A percentile compares a stretch with the other conserved stretches of the same genome.
phyloP scores from a whole-genome alignment of 2,329 filamentous ascomycete genomes.

The Trichoderma harzianum region DNA sequence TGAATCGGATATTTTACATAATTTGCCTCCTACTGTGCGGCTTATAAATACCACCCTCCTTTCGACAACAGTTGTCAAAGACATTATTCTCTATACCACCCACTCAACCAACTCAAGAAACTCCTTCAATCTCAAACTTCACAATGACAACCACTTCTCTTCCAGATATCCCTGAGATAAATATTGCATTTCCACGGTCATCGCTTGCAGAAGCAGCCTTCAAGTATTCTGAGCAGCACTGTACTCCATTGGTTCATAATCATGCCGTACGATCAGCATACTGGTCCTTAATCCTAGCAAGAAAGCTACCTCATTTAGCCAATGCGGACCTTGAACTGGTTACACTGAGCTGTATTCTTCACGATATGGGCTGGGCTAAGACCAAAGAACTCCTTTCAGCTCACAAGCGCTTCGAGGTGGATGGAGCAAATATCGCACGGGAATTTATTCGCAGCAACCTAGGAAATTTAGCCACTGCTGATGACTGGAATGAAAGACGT shows the following conservation, averaged over 20 bases:
- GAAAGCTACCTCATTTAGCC: neutral
- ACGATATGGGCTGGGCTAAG: neutral
- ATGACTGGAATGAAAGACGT: neutral
- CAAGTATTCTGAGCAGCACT: neutral
- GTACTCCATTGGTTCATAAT: neutral
- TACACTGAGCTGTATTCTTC: neutral
- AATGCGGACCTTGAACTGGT: neutral
- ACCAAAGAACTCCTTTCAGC: neutral
- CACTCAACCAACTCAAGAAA: neutral
- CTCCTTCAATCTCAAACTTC: neutral
- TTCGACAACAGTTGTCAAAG: neutral
- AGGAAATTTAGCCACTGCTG: neutral
- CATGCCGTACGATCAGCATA: neutral
- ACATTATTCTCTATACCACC: neutral
- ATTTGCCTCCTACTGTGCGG: neutral
- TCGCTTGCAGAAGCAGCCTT: neutral
- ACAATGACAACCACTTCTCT: neutral
- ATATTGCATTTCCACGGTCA: neutral
- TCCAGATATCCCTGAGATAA: neutral
- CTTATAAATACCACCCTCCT: neutral
- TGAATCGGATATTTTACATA: neutral
- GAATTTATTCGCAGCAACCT: neutral
- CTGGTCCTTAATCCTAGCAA: neutral
- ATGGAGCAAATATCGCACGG: neutral
- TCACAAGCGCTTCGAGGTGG: neutral